A percentile compares a stretch with the other conserved stretches of the same genome.
These are phyloP conservation scores for Phyllosticta citrichinensis DNA, from an alignment of 2,329 filamentous ascomycete genomes.

Conservation along the genomic window DNA sequence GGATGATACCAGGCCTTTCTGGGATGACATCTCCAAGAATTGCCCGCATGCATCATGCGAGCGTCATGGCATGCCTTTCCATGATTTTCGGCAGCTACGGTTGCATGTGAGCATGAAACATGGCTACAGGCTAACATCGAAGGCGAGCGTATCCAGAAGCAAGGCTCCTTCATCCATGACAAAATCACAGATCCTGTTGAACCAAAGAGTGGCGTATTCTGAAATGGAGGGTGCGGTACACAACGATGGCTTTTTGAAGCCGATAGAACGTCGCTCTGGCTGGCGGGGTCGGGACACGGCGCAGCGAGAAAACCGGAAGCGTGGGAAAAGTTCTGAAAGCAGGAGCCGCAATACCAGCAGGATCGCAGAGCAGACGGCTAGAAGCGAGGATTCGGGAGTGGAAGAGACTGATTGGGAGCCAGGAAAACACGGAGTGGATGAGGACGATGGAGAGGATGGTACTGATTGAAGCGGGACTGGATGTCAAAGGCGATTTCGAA, in stretches of 20 bases:
- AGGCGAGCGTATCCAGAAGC: slow-evolving; percentile 19
- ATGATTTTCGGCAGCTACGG: slow-evolving; percentile 20
- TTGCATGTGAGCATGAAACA: slow-evolving; percentile 41
- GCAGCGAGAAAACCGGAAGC: too few species aligned
- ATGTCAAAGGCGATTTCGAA: too few species aligned
- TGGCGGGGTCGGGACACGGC: neutral
- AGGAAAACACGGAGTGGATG: too few species aligned
- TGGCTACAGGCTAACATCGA: slow-evolving; percentile 33
- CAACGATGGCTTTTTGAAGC: slow-evolving; percentile 54
- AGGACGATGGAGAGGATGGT: too few species aligned
- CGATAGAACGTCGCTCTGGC: neutral
- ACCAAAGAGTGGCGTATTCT: neutral
- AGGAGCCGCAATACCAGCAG: too few species aligned
- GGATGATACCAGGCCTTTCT: slow-evolving; percentile 16
- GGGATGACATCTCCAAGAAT: slow-evolving; percentile 17
- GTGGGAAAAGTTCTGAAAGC: too few species aligned
- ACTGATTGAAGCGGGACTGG: too few species aligned
- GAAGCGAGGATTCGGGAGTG: too few species aligned
- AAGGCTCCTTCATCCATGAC: neutral
- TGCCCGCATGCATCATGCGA: slow-evolving; percentile 26
- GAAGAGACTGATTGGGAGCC: too few species aligned
- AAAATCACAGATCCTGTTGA: too few species aligned
- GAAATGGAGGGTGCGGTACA: slow-evolving; percentile 50
- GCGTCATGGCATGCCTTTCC: slow-evolving; percentile 19
- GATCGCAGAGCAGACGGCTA: too few species aligned